Conservation (phyloP, 352 stramenopile species). For the Stephanocyclus meneghinianus region DNA sequence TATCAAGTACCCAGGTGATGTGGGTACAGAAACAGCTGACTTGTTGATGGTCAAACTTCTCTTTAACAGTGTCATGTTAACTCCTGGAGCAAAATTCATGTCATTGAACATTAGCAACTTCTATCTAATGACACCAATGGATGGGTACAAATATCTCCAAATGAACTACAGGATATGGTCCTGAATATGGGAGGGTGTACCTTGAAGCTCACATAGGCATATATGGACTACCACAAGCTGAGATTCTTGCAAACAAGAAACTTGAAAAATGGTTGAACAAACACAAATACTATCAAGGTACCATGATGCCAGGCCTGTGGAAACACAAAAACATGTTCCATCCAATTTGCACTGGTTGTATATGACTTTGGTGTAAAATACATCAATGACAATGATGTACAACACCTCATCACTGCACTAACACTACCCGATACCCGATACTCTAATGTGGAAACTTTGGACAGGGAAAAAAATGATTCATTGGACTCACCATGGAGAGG, state of each 20-base stretch:
- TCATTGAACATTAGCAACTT: conserved; percentile 5
- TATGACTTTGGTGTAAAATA: too few species aligned
- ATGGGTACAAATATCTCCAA: not conserved
- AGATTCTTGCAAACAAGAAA: conserved; percentile 22
- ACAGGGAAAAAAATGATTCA: conserved; percentile 29
- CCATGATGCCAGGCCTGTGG: conserved; percentile 48
- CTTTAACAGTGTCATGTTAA: too few species aligned
- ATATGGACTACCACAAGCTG: conserved; percentile 7
- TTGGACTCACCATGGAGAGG: conserved; percentile 46
- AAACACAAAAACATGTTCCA: conserved; percentile 17
- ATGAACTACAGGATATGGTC: conserved; percentile 10
- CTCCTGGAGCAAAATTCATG: conserved; percentile 18
- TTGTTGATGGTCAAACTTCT: conserved; percentile 37
- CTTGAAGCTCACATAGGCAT: not conserved
- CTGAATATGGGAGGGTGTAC: not conserved
- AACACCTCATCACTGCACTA: too few species aligned
- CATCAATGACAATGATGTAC: too few species aligned
- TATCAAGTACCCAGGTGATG: conserved; percentile 41
- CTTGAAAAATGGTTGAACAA: conserved; percentile 12
- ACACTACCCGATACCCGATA: too few species aligned
- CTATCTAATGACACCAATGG: conserved; percentile 28
- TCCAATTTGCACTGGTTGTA: too few species aligned
- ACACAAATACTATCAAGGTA: conserved; percentile 20
- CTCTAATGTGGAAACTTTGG: not conserved
- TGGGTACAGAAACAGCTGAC: conserved; percentile 31